Conservation (phyloP, 768 basidiomycete species). For the Tephrocybe sp. region DNA sequence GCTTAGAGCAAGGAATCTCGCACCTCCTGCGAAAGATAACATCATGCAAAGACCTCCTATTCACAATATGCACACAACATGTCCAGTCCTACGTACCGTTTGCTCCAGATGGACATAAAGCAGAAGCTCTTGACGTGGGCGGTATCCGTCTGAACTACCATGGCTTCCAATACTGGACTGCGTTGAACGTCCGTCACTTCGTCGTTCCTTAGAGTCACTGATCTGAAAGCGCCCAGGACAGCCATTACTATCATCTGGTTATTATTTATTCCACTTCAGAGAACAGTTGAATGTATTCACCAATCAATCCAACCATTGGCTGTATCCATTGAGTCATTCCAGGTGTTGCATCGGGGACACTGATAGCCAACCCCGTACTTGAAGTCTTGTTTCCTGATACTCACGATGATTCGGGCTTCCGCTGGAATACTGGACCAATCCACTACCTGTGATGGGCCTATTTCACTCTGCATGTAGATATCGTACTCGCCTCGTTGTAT, state of each 20-base stretch:
- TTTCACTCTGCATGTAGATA: not conserved
- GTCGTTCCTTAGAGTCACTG: not conserved
- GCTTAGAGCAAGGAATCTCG: no score
- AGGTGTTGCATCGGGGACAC: not conserved
- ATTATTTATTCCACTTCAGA: not conserved
- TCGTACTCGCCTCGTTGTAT: not conserved
- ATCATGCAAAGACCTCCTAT: no score
- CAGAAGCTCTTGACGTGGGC: no score
- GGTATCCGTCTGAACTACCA: no score
- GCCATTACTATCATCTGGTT: not conserved
- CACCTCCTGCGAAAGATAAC: no score
- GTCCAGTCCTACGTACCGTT: no score
- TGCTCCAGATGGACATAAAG: no score
- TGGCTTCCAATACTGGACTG: no score
- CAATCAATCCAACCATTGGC: not conserved
- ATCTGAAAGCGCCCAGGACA: not conserved
- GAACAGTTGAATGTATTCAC: not conserved
- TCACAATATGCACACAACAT: no score
- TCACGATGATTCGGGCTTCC: not conserved
- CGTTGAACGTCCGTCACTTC: no score
- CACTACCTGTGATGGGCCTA: not conserved
- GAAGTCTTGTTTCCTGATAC: not conserved
- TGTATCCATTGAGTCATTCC: not conserved
- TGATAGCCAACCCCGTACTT: not conserved
- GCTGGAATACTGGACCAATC: not conserved